Percentiles rank a stretch among this genome's conserved stretches.
Conservation (phyloP, 768 basidiomycete species). For the Gloeopeniophorella convolvens region DNA sequence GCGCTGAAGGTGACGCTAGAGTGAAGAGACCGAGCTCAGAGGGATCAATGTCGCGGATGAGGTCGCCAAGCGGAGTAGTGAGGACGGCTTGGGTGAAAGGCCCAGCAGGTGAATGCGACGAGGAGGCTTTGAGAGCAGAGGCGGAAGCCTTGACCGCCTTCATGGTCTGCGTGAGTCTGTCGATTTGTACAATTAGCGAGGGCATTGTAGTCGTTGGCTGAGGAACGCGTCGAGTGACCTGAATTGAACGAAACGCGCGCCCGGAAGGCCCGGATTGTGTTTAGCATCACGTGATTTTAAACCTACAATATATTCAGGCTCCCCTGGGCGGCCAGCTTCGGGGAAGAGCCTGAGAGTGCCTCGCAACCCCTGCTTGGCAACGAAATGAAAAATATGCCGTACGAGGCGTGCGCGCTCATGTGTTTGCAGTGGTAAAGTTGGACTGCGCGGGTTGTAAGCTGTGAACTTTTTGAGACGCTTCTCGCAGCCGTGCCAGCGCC, state of each 20-base stretch:
- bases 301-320: too few relatives aligned
- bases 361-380: too few relatives aligned
- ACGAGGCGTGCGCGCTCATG: too few relatives aligned
- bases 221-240: neutral
- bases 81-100: constrained; percentile 67
- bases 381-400: too few relatives aligned
- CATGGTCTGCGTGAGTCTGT: constrained; percentile 52
- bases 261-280: too few relatives aligned
- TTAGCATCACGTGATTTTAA: too few relatives aligned
- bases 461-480: too few relatives aligned
- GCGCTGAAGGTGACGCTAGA: constrained; percentile 34
- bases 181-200: constrained; percentile 59
- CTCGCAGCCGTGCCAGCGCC: too few relatives aligned
- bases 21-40: constrained; percentile 76
- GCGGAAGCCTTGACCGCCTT: constrained; percentile 46
- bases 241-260: neutral
- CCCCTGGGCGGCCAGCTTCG: too few relatives aligned
- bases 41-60: constrained; percentile 74
- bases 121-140: constrained; percentile 23
- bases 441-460: too few relatives aligned
- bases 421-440: too few relatives aligned
- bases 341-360: too few relatives aligned
- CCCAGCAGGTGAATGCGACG: constrained; percentile 16
- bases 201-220: constrained; percentile 34
- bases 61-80: constrained; percentile 54